Conservation (phyloP, 345 rosid genomes). For the Physaria fendleri region DNA sequence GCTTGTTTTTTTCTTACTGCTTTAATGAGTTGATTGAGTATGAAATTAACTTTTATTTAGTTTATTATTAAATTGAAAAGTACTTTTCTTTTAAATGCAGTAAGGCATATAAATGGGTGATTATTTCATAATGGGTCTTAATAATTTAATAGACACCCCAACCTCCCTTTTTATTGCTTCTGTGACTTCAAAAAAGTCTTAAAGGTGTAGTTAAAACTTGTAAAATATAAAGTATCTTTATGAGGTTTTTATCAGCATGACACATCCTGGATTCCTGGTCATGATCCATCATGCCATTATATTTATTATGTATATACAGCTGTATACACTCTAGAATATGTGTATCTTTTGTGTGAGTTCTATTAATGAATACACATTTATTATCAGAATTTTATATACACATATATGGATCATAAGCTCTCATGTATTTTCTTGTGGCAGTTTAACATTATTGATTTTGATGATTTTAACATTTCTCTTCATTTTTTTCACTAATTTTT, state of each 20-base stretch:
- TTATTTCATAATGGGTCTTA: conserved; percentile 24
- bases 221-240: neutral
- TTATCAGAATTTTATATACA: neutral
- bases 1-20: neutral
- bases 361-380: neutral
- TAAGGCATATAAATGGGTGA: conserved; percentile 39
- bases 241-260: conserved; percentile 15
- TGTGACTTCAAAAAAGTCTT: neutral
- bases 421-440: neutral
- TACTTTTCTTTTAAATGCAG: conserved; percentile 49
- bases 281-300: conserved; percentile 25
- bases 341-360: conserved; percentile 20
- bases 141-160: conserved; percentile 25
- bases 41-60: conserved; percentile 14
- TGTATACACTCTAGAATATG: conserved; percentile 21
- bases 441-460: neutral
- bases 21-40: conserved; percentile 19
- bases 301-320: conserved; percentile 20
- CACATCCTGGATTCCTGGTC: conserved; percentile 24
- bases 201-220: conserved; percentile 6
- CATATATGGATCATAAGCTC: neutral
- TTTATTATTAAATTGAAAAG: conserved; percentile 23
- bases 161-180: conserved; percentile 7
- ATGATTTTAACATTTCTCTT: neutral
- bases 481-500: neutral